These are phyloP conservation scores for Hericium coralloides DNA, from an alignment of 768 basidiomycete species.

Conservation along the genomic window DNA sequence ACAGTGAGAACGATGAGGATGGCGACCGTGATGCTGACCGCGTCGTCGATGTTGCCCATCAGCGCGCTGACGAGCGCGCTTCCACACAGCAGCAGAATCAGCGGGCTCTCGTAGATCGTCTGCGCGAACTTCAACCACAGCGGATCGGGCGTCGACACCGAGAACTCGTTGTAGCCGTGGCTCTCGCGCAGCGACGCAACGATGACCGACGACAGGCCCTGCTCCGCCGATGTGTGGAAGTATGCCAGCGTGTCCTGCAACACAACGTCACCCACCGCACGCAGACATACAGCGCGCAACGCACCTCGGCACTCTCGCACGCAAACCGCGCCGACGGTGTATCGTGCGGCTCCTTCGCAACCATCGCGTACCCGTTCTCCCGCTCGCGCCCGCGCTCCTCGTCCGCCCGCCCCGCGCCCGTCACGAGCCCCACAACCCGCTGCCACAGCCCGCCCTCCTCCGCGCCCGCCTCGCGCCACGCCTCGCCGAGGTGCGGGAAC, in stretches of 20 bases:
- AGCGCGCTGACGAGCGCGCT: conserved; percentile 84
- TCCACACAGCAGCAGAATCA: conserved; percentile 84
- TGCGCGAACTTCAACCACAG: conserved; percentile 83
- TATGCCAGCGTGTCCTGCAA: conserved; percentile 64
- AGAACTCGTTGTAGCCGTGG: conserved; percentile 93
- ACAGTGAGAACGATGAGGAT: conserved; percentile 93
- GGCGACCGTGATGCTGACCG: conserved; percentile 85
- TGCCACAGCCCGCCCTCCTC: conserved; percentile 39
- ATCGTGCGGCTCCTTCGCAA: background rate
- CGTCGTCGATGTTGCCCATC: conserved; percentile 96
- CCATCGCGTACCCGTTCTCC: conserved; percentile 31
- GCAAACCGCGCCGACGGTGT: conserved; percentile 7
- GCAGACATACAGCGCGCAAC: background rate
- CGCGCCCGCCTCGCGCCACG: conserved; percentile 18
- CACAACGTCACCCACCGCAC: background rate
- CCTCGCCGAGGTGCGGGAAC: conserved; percentile 29
- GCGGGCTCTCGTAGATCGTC: conserved; percentile 90
- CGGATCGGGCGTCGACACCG: conserved; percentile 75
- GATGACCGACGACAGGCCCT: conserved; percentile 55
- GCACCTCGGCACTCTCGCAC: conserved; percentile 1
- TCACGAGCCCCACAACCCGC: conserved; percentile 25
- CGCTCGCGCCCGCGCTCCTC: conserved; percentile 12
- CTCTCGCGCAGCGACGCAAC: conserved; percentile 54
- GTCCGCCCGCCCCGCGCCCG: conserved; percentile 26
- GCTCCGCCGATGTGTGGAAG: conserved; percentile 53